Conservation (phyloP, 176 grass and related monocot genomes). For the Lolium multiflorum region DNA sequence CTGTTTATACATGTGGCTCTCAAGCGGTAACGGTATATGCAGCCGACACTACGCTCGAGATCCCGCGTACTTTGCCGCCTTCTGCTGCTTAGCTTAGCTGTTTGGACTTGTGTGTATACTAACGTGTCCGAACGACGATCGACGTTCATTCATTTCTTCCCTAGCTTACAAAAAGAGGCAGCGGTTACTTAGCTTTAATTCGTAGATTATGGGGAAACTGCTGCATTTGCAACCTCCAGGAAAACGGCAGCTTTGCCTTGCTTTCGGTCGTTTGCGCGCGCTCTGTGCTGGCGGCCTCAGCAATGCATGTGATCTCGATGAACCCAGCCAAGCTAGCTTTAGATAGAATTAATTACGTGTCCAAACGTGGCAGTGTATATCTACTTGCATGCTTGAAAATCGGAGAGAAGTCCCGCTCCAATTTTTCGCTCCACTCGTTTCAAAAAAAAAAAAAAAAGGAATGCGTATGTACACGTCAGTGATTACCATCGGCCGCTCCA, state of each 20-base stretch:
- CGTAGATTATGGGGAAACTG: slow-evolving; percentile 52
- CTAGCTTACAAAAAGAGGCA: background rate
- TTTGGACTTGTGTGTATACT: background rate
- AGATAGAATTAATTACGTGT: slow-evolving; percentile 2
- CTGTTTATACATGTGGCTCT: background rate
- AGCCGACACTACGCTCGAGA: background rate
- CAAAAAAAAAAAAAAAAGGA: too few relatives aligned
- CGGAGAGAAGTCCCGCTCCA: background rate
- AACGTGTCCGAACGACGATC: background rate
- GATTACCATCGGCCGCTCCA: too few relatives aligned
- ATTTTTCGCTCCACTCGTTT: background rate
- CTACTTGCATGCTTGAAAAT: background rate
- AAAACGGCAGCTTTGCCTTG: slow-evolving; percentile 40
- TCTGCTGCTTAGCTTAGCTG: background rate
- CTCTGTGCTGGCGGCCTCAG: background rate
- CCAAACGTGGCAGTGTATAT: background rate
- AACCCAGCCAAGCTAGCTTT: background rate
- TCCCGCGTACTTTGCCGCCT: background rate
- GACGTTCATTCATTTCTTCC: background rate
- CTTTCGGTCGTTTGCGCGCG: background rate
- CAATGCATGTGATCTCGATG: background rate
- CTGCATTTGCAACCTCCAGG: slow-evolving; percentile 33
- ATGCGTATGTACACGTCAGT: too few relatives aligned
- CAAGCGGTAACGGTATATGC: slow-evolving; percentile 4
- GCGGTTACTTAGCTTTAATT: slow-evolving; percentile 33